Conservation (phyloP, 768 basidiomycete genomes). For the Boletus rex-veris region DNA sequence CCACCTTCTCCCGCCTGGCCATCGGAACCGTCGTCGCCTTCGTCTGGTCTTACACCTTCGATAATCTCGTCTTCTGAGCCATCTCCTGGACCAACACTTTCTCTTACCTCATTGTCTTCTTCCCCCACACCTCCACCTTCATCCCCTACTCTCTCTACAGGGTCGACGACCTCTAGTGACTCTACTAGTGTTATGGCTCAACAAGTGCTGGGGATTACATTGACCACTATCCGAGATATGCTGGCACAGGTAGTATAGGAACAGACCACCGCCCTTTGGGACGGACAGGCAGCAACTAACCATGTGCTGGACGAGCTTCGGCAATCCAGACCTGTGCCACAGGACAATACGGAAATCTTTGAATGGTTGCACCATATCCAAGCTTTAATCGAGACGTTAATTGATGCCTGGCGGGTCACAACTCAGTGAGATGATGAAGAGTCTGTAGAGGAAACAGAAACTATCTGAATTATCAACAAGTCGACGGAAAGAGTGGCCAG, state of each 20-base stretch:
- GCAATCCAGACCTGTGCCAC: constrained; percentile 39
- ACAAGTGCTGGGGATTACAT: constrained; percentile 31
- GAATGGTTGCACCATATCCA: constrained; percentile 30
- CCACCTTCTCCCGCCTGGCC: constrained; percentile 38
- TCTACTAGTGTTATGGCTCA: constrained; percentile 35
- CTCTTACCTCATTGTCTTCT: constrained; percentile 35
- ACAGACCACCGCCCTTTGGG: constrained; percentile 55
- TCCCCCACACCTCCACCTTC: constrained; percentile 35
- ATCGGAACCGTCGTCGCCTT: constrained; percentile 29
- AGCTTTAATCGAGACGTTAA: constrained; percentile 16
- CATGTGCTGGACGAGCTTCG: constrained; percentile 62
- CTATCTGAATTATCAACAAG: constrained; percentile 12
- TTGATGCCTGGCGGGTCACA: constrained; percentile 1
- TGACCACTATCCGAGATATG: constrained; percentile 49
- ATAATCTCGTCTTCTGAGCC: constrained; percentile 32
- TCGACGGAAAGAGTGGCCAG: constrained; percentile 12
- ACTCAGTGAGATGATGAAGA: not conserved
- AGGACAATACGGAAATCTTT: constrained; percentile 39
- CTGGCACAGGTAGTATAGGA: constrained; percentile 52
- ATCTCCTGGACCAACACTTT: constrained; percentile 37
- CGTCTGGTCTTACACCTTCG: constrained; percentile 30
- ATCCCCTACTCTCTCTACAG: constrained; percentile 34
- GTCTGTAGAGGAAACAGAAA: constrained; percentile 12
- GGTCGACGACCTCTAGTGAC: constrained; percentile 32
- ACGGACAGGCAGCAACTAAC: constrained; percentile 60